Base-by-base conservation (phyloP, 1,139 yeast species). In the Candida albicans region DNA sequence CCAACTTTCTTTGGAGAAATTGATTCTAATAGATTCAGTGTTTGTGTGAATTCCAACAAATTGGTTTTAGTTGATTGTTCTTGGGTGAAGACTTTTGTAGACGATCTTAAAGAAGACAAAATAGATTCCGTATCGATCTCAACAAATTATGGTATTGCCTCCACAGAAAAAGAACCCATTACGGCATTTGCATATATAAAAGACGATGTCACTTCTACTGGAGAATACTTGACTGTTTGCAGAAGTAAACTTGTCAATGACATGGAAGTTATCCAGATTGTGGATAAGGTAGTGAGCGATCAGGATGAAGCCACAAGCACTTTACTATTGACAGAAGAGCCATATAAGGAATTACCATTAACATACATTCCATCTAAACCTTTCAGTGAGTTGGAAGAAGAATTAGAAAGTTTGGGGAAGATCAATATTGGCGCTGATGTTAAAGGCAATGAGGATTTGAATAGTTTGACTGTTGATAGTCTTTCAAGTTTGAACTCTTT, bases 381-480 rank as follows among this genome's bases (percentile, higher is more conserved):
- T 58, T 83, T 87, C 26, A 95, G 95, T 7, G 95, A 93, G 48
- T 84, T 82, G 22, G 46, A 43, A 28, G 12, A 35, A 8, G 35
- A 41, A 26, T 31, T 47, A 7, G 30, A 33, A 15, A 29, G 15
- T 7, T 34, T 48, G 12, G 15, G 34, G 14, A 30, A 12, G n/a
- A 14, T 18, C 7, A 25, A 37, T 8, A 25, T 37, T 25, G 26
- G 25, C 15, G 14, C 35, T 25, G 35, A 18, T 25, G 25, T 28
- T 3, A n/a, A 14, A 11, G 31, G 40, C 9, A 22, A 36, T n/a
- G 9, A 31, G 15, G 10, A 25, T 10, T 35, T 40, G 22, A 13
- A 14, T 13, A 13, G 4, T 8, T 27, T 11, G n/a, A 12, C 15
- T 13, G 8, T 50, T 11, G 55, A 54, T 7, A 40, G 36, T 9